Percentiles rank a stretch among this genome's conserved stretches.
These are phyloP conservation scores for Beauveria bassiana DNA, from an alignment of 2,329 filamentous ascomycete genomes.

Conservation along the genomic window DNA sequence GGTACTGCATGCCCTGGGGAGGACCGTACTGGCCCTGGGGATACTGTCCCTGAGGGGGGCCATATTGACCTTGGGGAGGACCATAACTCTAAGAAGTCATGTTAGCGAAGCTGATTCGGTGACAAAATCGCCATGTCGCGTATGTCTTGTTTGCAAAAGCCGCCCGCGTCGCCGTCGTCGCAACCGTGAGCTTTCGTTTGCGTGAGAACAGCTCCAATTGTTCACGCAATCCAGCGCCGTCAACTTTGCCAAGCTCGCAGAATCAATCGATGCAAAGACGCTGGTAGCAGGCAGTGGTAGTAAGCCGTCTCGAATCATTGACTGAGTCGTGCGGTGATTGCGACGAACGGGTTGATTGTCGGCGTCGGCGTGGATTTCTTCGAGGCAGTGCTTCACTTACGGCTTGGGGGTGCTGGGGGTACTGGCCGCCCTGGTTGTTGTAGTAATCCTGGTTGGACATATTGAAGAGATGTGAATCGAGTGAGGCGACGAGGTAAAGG, in stretches of 20 bases:
- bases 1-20: slow-evolving; percentile 37
- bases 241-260: neutral
- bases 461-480: slow-evolving; percentile 4
- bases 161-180: neutral
- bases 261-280: neutral
- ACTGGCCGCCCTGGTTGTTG: slow-evolving; percentile 23
- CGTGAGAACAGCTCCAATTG: neutral
- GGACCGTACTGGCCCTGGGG: slow-evolving; percentile 30
- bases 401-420: slow-evolving; percentile 28
- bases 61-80: slow-evolving; percentile 19
- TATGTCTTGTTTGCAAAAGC: neutral
- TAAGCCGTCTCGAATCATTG: neutral
- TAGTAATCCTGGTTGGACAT: slow-evolving; percentile 38
- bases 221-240: neutral
- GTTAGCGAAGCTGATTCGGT: neutral
- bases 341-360: neutral
- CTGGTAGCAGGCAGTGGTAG: neutral
- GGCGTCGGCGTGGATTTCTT: neutral
- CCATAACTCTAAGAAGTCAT: slow-evolving; percentile 20
- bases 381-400: slow-evolving; percentile 22
- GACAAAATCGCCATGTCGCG: neutral
- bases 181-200: neutral
- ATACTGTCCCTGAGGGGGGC: slow-evolving; percentile 22
- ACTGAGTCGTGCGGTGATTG: neutral
- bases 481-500: neutral